Evolutionary conservation across 129 eudicot genomes (phyloP).

Genomic region (Lonicera japonica): DNA sequence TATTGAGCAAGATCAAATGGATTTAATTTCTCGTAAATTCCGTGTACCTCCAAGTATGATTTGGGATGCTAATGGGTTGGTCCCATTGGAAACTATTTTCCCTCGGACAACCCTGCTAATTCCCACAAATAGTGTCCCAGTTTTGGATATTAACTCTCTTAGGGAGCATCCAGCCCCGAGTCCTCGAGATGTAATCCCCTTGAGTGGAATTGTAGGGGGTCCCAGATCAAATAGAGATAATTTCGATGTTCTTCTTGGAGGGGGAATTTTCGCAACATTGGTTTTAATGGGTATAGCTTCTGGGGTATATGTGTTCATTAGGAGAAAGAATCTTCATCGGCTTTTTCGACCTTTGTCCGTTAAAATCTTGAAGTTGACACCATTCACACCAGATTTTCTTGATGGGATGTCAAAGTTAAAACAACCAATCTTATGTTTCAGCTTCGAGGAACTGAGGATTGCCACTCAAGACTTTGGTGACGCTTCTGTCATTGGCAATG

Average conservation of each 20-base stretch:
- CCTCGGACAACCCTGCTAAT: constrained; percentile 36
- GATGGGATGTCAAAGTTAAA: constrained; percentile 41
- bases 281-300: constrained; percentile 4
- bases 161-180: constrained; percentile 5
- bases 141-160: constrained; percentile 10
- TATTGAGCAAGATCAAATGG: constrained; percentile 20
- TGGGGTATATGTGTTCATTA: constrained; percentile 11
- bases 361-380: constrained; percentile 3
- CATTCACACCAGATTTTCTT: constrained; percentile 38
- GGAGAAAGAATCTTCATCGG: constrained; percentile 3
- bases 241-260: constrained; percentile 2
- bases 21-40: constrained; percentile 30
- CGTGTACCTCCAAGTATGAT: constrained; percentile 22
- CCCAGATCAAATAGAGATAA: background rate
- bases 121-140: constrained; percentile 29
- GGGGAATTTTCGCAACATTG: constrained; percentile 1
- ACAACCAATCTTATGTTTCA: constrained; percentile 21
- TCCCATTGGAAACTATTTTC: constrained; percentile 19
- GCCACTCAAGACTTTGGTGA: constrained; percentile 37
- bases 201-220: constrained; percentile 3
- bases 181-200: constrained; percentile 21
- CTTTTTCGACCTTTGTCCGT: constrained; percentile 7
- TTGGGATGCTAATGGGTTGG: constrained; percentile 25
- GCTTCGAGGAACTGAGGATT: constrained; percentile 32
- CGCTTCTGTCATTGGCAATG: constrained; percentile 21